These are phyloP conservation scores for Hericium coralloides DNA, from an alignment of 768 basidiomycete species.

Conservation along the genomic window DNA sequence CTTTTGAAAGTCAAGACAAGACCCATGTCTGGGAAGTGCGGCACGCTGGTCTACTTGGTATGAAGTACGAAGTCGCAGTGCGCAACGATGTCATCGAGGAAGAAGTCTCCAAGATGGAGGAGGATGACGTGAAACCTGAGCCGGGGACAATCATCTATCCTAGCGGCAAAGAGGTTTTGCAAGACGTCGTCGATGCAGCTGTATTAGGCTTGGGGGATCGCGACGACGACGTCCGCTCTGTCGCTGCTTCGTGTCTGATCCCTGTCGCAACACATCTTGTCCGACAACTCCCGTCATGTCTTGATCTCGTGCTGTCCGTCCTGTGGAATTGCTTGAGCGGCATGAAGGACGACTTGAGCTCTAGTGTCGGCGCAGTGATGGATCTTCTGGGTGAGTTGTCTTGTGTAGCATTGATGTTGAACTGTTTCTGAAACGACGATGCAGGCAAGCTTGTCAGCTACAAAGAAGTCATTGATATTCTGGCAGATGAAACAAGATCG, in stretches of 20 bases:
- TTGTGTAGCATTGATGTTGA: slow-evolving; percentile 2
- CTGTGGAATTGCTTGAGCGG: slow-evolving; percentile 86
- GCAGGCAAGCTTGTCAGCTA: slow-evolving; percentile 78
- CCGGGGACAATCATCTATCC: not conserved
- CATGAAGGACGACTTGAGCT: slow-evolving; percentile 95
- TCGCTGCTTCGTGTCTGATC: slow-evolving; percentile 84
- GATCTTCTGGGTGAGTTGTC: slow-evolving; percentile 70
- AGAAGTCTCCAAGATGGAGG: slow-evolving; percentile 11
- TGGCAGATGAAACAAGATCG: slow-evolving; percentile 63
- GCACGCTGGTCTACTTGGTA: slow-evolving; percentile 93
- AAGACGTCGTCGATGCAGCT: slow-evolving; percentile 83
- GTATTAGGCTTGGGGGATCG: slow-evolving; percentile 82
- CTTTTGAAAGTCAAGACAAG: slow-evolving; percentile 31
- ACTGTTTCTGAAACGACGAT: not conserved
- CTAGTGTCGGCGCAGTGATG: slow-evolving; percentile 96
- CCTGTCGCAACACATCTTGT: slow-evolving; percentile 85
- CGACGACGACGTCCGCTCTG: slow-evolving; percentile 95
- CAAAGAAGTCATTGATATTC: slow-evolving; percentile 64
- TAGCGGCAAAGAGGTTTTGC: slow-evolving; percentile 50
- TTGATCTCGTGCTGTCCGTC: slow-evolving; percentile 69
- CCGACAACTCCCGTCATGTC: slow-evolving; percentile 57
- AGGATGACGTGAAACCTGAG: slow-evolving; percentile 2
- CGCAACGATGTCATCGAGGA: slow-evolving; percentile 70
- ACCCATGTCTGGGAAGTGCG: slow-evolving; percentile 91
- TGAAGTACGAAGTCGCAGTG: slow-evolving; percentile 98